phyloP scores from a whole-genome alignment of 371 early-diverging fungal species.

The Capniomyces stellatus region DNA sequence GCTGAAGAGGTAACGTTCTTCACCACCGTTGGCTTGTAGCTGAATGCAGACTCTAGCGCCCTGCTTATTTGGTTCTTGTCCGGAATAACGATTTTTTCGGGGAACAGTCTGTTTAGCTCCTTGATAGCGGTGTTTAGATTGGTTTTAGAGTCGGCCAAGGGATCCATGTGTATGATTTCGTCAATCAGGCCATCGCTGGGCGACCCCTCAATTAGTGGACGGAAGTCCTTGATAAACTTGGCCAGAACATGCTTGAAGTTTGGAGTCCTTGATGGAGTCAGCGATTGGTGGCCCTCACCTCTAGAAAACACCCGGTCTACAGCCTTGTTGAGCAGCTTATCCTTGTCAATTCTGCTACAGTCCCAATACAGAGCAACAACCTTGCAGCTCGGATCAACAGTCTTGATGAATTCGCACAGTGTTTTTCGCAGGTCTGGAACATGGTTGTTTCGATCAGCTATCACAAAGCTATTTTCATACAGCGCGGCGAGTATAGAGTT shows the following conservation, averaged over 20 bases:
- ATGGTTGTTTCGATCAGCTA: constrained; percentile 57
- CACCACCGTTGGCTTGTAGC: constrained; percentile 16
- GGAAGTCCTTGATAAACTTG: constrained; percentile 29
- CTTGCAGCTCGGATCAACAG: constrained; percentile 30
- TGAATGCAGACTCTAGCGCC: constrained; percentile 24
- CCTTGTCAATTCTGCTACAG: constrained; percentile 21
- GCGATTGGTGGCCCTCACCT: constrained; percentile 54
- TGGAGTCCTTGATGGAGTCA: constrained; percentile 38
- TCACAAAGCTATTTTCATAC: constrained; percentile 28
- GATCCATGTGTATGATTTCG: constrained; percentile 31
- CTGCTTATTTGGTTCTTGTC: constrained; percentile 14
- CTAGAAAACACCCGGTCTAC: constrained; percentile 33
- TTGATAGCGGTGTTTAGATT: constrained; percentile 24
- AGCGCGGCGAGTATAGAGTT: constrained; percentile 29
- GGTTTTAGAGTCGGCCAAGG: constrained; percentile 19
- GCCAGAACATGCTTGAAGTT: constrained; percentile 32
- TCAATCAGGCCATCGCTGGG: constrained; percentile 27
- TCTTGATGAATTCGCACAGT: constrained; percentile 27
- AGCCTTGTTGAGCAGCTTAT: constrained; percentile 23
- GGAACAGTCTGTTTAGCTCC: constrained; percentile 17
- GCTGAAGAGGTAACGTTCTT: constrained; percentile 11
- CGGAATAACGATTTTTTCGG: constrained; percentile 18
- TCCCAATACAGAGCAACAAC: constrained; percentile 54
- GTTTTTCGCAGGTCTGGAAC: constrained; percentile 30
- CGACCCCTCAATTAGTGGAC: constrained; percentile 29